A percentile compares a stretch with the other conserved stretches of the same genome.
These are phyloP conservation scores for Aurifilum marmelostoma DNA, from an alignment of 2,329 filamentous ascomycete species.

Conservation along the genomic window DNA sequence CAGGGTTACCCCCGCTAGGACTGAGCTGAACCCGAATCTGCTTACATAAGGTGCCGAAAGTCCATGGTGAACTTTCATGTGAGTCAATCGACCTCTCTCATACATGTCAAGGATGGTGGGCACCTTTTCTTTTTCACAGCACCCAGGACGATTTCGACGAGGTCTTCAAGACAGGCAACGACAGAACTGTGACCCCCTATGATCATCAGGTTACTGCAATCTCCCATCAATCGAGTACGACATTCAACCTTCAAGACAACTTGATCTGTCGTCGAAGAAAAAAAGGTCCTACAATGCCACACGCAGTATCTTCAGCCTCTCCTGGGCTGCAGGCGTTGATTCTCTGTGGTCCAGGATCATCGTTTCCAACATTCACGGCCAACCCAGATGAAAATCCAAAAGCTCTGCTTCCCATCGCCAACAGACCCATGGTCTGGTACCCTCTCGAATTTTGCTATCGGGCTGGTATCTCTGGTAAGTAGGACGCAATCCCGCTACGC, in stretches of 20 bases:
- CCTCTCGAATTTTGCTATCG: conserved; percentile 84
- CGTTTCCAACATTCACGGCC: conserved; percentile 80
- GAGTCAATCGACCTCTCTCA: conserved; percentile 10
- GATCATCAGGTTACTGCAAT: background rate
- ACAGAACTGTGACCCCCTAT: background rate
- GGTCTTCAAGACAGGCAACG: background rate
- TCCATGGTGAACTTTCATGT: conserved; percentile 12
- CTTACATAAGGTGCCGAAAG: conserved; percentile 5
- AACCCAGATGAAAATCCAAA: conserved; percentile 81
- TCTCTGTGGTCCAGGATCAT: conserved; percentile 80
- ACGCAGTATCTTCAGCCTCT: conserved; percentile 72
- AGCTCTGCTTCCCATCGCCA: conserved; percentile 79
- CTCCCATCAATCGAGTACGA: background rate
- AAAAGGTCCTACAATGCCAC: conserved; percentile 63
- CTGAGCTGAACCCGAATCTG: background rate
- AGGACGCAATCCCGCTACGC: background rate
- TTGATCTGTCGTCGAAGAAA: background rate
- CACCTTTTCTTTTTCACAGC: background rate
- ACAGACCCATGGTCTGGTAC: conserved; percentile 89
- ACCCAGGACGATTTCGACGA: background rate
- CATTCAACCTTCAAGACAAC: background rate
- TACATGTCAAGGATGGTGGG: background rate
- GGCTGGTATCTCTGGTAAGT: conserved; percentile 73
- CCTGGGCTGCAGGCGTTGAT: conserved; percentile 83
- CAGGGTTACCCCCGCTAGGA: background rate